These are phyloP conservation scores for Schizonepeta tenuifolia DNA, from an alignment of 257 asterid genomes.

Conservation along the genomic window DNA sequence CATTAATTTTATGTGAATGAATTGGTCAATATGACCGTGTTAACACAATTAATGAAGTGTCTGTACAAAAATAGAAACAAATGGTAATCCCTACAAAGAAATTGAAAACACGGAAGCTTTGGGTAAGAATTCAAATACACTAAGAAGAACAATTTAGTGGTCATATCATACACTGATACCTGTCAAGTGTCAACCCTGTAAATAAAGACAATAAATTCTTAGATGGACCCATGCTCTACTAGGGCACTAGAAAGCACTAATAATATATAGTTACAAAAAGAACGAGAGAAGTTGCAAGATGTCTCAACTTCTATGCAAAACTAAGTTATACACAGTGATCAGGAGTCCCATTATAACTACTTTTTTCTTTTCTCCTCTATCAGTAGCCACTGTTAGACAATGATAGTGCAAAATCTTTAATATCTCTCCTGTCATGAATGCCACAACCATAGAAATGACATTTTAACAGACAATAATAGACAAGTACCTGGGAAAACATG, in stretches of 20 bases:
- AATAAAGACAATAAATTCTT: slow-evolving; percentile 6
- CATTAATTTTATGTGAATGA: slow-evolving; percentile 19
- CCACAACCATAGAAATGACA: slow-evolving; percentile 28
- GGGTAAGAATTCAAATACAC: neutral
- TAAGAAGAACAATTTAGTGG: slow-evolving; percentile 10
- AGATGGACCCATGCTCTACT: slow-evolving; percentile 3
- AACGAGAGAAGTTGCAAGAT: neutral
- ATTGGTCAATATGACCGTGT: neutral
- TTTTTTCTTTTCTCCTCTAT: slow-evolving; percentile 12
- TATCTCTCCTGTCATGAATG: slow-evolving; percentile 13
- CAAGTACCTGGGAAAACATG: slow-evolving; percentile 93
- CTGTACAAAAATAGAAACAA: slow-evolving; percentile 8
- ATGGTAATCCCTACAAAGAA: neutral
- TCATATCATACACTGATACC: neutral
- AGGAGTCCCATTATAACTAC: neutral
- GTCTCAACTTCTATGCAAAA: neutral
- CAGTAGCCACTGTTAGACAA: slow-evolving; percentile 14
- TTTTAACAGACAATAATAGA: slow-evolving; percentile 21
- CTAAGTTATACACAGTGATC: slow-evolving; percentile 6
- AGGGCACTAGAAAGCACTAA: slow-evolving; percentile 1
- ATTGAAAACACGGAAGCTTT: neutral
- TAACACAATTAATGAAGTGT: slow-evolving; percentile 1
- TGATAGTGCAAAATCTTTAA: slow-evolving; percentile 3
- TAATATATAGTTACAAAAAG: neutral
- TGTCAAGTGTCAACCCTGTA: slow-evolving; percentile 1